Conservation (phyloP, 208 protist genomes). For the Crithidia acanthocephali region DNA sequence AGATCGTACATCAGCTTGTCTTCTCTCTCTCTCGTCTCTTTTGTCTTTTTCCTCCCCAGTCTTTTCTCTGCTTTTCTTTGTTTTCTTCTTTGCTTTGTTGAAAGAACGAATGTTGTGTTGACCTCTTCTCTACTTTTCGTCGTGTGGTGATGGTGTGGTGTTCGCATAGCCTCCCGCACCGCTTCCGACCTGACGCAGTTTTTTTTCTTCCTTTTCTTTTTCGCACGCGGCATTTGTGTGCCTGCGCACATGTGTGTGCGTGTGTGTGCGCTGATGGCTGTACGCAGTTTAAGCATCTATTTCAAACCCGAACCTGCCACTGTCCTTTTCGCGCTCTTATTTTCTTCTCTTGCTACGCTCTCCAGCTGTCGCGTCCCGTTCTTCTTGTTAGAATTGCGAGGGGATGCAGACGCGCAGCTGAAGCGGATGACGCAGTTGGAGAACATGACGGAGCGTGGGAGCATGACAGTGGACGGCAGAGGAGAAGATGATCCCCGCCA, state of each 20-base stretch:
- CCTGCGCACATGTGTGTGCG: not conserved
- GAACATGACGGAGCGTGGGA: too few relatives aligned
- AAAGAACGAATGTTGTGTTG: too few relatives aligned
- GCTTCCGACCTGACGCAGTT: too few relatives aligned
- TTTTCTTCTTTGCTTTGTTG: too few relatives aligned
- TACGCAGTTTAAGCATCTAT: too few relatives aligned
- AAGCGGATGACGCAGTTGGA: too few relatives aligned
- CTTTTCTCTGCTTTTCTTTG: too few relatives aligned
- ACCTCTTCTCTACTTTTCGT: not conserved
- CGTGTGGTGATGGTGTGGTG: not conserved
- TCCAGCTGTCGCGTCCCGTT: not conserved
- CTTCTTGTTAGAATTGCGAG: too few relatives aligned
- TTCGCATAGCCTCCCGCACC: not conserved
- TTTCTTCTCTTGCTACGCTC: not conserved
- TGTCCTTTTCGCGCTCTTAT: constrained; percentile 1
- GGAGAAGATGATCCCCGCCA: constrained; percentile 6
- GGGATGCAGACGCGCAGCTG: too few relatives aligned
- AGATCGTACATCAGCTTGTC: not conserved
- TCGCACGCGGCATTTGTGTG: not conserved
- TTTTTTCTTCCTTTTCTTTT: not conserved
- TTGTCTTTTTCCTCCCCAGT: too few relatives aligned
- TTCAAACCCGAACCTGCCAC: not conserved
- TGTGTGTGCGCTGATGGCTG: not conserved
- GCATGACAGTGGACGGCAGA: constrained; percentile 3
- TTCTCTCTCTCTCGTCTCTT: not conserved